A percentile compares a stretch with the other conserved stretches of the same genome.
Conservation (phyloP, 2,329 filamentous ascomycete genomes). For the Hypocreales sp. region DNA sequence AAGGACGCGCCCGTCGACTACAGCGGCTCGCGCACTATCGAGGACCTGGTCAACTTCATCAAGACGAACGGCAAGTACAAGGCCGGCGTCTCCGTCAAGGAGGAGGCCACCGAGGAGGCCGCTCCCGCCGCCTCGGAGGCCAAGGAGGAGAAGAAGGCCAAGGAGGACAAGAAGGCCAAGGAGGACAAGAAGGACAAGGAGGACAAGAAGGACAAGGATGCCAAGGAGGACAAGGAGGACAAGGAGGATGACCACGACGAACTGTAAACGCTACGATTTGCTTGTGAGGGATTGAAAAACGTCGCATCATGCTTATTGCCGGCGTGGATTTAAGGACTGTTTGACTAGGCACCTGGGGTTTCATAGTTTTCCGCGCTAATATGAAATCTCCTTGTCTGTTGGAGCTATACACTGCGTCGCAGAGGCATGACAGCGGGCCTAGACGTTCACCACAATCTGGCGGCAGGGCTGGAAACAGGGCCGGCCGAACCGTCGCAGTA, state of each 20-base stretch:
- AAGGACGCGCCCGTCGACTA: constrained; percentile 81
- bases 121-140: constrained; percentile 37
- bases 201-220: constrained; percentile 18
- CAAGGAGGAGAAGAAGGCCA: constrained; percentile 25
- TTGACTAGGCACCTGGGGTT: constrained; percentile 7
- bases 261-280: constrained; percentile 43
- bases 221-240: constrained; percentile 17
- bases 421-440: no score
- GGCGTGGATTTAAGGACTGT: constrained; percentile 14
- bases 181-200: constrained; percentile 10
- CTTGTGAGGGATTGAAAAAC: constrained; percentile 8
- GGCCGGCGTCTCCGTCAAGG: constrained; percentile 46
- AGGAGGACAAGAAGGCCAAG: constrained; percentile 29
- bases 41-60: constrained; percentile 86
- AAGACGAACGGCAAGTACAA: constrained; percentile 89
- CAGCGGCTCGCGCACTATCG: constrained; percentile 71
- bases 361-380: constrained; percentile 12
- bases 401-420: no score
- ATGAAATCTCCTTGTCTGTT: constrained; percentile 10
- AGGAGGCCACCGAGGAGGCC: constrained; percentile 39
- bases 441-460: no score
- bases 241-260: constrained; percentile 49
- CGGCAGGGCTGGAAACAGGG: no score
- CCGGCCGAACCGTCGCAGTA: no score
- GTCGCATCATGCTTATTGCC: constrained; percentile 16